Base-by-base conservation (phyloP, 768 basidiomycete species). In the Suillus spraguei region DNA sequence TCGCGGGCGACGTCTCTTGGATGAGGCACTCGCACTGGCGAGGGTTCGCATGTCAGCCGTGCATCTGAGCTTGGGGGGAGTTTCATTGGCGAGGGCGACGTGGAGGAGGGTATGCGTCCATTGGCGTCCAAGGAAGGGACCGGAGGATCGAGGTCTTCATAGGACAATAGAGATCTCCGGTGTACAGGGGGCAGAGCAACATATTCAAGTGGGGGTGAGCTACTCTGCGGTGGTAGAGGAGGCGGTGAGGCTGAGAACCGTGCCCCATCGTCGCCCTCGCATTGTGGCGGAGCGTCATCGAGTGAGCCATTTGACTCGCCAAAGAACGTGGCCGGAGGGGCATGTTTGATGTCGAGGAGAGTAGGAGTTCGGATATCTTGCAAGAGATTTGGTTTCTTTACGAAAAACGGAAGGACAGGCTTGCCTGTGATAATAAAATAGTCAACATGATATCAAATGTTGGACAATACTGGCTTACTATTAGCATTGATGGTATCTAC, bases 51-150 rank as follows among this genome's bases (percentile, higher is more conserved):
- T 14, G 65, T 64, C 14, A 68, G 33, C 1, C 70, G 63, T 35
- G 65, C 46, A 4, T 62, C 67, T 59, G 69, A 70, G 38, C 61
- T 68, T 4, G 63, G 65, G 28, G 69, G 74, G 6, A 80, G 71
- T 65, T 84, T 86, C 78, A 88, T 81, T 0, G 85, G 87, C 3
- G 81, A 82, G 0, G 82, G 82, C 1, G 81, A 77, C 11, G 66
- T 80, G 8, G 89, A 91, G 1, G 89, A 91, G 0, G 88, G 87
- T 39, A 90, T 79, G 5, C 71, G 81, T 3, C 68, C 61, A 67
- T 70, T 62, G 66, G 61, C 47, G 67, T 69, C 35, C 68, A 73
- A 5, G 4, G 71, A 60, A 72, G 72, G 20, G 72, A 71, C 61
- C 16, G 65, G 65, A 10, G 70, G 67, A 5, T 47, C 39, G 60